Evolutionary conservation across 352 stramenopile genomes (phyloP).

Genomic region (Phytophthora hybrid): DNA sequence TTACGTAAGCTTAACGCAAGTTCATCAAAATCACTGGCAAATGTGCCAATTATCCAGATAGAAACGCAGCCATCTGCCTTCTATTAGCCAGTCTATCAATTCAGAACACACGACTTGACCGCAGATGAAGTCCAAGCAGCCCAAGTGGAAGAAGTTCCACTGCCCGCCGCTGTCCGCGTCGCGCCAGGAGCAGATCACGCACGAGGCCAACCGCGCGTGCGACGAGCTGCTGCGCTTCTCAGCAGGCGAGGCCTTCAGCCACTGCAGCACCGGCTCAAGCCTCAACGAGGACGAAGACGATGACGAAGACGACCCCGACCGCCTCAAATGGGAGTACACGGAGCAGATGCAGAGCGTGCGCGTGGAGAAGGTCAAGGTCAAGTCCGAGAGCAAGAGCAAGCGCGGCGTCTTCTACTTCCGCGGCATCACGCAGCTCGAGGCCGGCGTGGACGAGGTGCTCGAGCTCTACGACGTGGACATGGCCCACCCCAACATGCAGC

Average conservation of each 20-base stretch:
- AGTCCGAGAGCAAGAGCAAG: constrained; percentile 52
- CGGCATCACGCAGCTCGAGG: constrained; percentile 74
- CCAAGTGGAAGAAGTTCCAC: constrained; percentile 83
- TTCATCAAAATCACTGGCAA: not conserved
- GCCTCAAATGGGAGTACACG: constrained; percentile 76
- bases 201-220: constrained; percentile 78
- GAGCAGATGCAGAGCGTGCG: constrained; percentile 76
- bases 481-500: constrained; percentile 73
- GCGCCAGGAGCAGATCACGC: constrained; percentile 71
- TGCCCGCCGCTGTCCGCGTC: constrained; percentile 72
- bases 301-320: constrained; percentile 47
- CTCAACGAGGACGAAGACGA: constrained; percentile 23
- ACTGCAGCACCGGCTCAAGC: constrained; percentile 22
- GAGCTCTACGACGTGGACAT: constrained; percentile 82
- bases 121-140: constrained; percentile 53
- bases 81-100: not conserved
- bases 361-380: constrained; percentile 83
- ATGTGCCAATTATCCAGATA: not conserved
- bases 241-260: constrained; percentile 61
- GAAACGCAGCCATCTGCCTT: not conserved
- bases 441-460: constrained; percentile 72
- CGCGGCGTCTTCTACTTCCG: constrained; percentile 76
- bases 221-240: constrained; percentile 83
- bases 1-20: too few relatives aligned
- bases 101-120: not conserved